phyloP scores from a whole-genome alignment of 73 alveolate genomes.

The Paramecium sexaurelia region DNA sequence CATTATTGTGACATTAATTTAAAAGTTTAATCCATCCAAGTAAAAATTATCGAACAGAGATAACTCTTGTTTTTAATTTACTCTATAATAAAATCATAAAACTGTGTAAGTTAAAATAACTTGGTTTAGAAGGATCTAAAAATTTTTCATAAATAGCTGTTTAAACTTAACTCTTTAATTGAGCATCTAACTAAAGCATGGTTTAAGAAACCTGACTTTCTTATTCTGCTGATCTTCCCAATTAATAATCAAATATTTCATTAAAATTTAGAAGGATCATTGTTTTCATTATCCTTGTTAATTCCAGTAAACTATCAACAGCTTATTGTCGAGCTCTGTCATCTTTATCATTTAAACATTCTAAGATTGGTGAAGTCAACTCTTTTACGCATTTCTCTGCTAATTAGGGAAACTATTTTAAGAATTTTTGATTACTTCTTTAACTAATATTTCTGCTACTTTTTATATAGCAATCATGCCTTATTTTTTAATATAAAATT shows the following conservation, averaged over 20 bases:
- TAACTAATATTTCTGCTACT: background rate
- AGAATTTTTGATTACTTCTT: background rate
- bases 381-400: slow-evolving; percentile 25
- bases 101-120: background rate
- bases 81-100: background rate
- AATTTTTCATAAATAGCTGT: background rate
- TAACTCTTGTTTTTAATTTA: background rate
- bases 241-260: slow-evolving; percentile 18
- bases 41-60: background rate
- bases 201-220: background rate
- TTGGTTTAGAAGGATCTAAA: background rate
- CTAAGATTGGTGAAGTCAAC: slow-evolving; percentile 8
- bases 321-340: slow-evolving; percentile 15
- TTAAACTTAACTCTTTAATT: background rate
- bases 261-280: slow-evolving; percentile 27
- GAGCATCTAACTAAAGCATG: background rate
- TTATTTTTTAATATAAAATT: background rate
- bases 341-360: slow-evolving; percentile 41
- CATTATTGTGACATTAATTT: slow-evolving; percentile 25
- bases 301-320: background rate
- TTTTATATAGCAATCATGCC: background rate
- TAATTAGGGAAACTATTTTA: background rate
- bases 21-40: slow-evolving; percentile 16
- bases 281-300: background rate
- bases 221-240: slow-evolving; percentile 16